Evolutionary conservation across 1,284 basidiomycete species (phyloP), one percentile per base, ranked within the genome.

Genomic region (Rhodotorula sp.): DNA sequence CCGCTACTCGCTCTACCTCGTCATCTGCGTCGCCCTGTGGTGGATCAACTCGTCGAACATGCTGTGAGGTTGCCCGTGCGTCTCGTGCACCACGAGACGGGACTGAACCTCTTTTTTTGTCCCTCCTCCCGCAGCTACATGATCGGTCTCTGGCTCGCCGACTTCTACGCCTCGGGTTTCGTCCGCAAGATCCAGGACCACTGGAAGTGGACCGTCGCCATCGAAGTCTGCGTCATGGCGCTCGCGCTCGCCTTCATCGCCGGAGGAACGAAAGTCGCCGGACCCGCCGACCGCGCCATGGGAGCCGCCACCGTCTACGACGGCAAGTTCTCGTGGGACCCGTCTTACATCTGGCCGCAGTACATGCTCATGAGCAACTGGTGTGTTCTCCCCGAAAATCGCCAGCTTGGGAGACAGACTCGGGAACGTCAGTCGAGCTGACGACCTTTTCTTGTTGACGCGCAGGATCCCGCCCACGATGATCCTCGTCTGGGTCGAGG

Each of bases 101-200:
- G 15, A 26, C 64, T 65, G 37, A 68, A 59, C 70, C 20, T 60
- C 62, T 51, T 66, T 66, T 59, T 64, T 66, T n/a, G n/a, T n/a
- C n/a, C n/a, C 61, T 65, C 60, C 51, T 63, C 56, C 67, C 5
- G 64, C 55, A 76, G 77, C 57, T 81, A 80, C 74, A 79, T 80
- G 37, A 63, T 79, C 48, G 80, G 80, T 64, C 77, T 81, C 31
- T 77, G 77, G 59, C 64, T 79, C 22, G 80, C 79, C 59, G 80
- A 81, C 70, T 72, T 81, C 63, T 78, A 80, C 71, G 80, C 79
- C n/a, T 76, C 79, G 4, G 80, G 80, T 30, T 79, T 76, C 69
- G 73, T 81, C 65, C 78, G 80, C 65, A 80, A 78, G 73, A 69
- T 81, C 31, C 80, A 81, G 64, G 77, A 80, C 65, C 76, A 78